Percentiles rank a stretch among this genome's conserved stretches.
phyloP scores from a whole-genome alignment of 1,139 yeast genomes.

The Candida tropicalis region DNA sequence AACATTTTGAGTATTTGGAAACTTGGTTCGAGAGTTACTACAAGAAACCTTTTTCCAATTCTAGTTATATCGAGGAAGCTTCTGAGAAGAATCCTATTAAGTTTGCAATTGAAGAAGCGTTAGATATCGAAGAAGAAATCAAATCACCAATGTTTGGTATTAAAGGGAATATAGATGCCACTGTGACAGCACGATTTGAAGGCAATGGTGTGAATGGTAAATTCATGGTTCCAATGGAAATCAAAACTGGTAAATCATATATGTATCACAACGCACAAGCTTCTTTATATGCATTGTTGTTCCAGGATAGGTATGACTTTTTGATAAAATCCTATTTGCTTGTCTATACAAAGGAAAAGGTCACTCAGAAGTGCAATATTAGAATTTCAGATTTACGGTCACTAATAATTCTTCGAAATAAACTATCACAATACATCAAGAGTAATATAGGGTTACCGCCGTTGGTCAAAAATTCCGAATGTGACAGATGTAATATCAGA shows the following conservation, averaged over 20 bases:
- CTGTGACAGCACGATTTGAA: constrained; percentile 60
- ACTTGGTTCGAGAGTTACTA: constrained; percentile 63
- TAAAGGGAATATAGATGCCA: constrained; percentile 90
- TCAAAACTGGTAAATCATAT: constrained; percentile 78
- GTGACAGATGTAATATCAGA: constrained; percentile 68
- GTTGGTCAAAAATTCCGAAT: constrained; percentile 53
- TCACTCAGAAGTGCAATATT: constrained; percentile 60
- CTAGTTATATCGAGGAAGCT: constrained; percentile 39
- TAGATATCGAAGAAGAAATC: constrained; percentile 87
- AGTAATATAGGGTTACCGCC: constrained; percentile 62
- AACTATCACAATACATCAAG: constrained; percentile 60
- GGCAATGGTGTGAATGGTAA: constrained; percentile 33
- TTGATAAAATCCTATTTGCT: constrained; percentile 67
- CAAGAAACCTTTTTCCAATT: constrained; percentile 25
- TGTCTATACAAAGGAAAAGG: constrained; percentile 69
- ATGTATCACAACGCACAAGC: constrained; percentile 86
- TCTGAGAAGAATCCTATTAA: constrained; percentile 34
- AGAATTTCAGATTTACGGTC: constrained; percentile 59
- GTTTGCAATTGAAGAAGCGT: constrained; percentile 61
- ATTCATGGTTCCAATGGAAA: constrained; percentile 76
- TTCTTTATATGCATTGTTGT: constrained; percentile 75
- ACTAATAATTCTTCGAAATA: constrained; percentile 69
- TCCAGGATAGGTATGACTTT: constrained; percentile 76
- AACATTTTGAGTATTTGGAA: constrained; percentile 60
- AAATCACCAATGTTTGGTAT: constrained; percentile 92